phyloP scores from a whole-genome alignment of 1,284 basidiomycete species.

The Exobasidium cylindrosporum region DNA sequence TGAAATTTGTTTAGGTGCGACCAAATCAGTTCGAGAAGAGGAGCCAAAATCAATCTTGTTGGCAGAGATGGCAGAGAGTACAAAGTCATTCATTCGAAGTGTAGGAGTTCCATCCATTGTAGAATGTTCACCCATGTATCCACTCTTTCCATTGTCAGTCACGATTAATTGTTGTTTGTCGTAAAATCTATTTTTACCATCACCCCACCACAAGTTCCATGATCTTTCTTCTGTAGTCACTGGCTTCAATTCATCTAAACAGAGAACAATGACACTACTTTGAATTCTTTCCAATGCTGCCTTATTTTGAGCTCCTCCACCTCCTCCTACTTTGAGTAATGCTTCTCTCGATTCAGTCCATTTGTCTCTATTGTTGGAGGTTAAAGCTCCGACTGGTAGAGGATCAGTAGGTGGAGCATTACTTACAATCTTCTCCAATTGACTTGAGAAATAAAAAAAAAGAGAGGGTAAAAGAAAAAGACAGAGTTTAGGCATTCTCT shows the following conservation, averaged over 20 bases:
- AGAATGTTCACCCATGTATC: conserved; percentile 91
- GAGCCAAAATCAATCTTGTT: conserved; percentile 68
- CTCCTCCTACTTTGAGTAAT: conserved; percentile 64
- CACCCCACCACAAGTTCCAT: conserved; percentile 82
- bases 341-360: conserved; percentile 72
- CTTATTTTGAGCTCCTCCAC: conserved; percentile 64
- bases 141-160: conserved; percentile 81
- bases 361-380: conserved; percentile 80
- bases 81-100: conserved; percentile 89
- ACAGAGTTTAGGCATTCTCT: not conserved
- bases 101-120: conserved; percentile 97
- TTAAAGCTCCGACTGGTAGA: conserved; percentile 74
- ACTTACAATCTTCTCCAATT: conserved; percentile 73
- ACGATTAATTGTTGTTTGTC: conserved; percentile 84
- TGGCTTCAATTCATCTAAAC: conserved; percentile 76
- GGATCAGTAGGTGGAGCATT: conserved; percentile 64
- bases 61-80: conserved; percentile 73
- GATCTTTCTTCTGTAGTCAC: conserved; percentile 70
- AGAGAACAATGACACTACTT: conserved; percentile 81
- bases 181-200: conserved; percentile 89
- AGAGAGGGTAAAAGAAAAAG: too few relatives aligned
- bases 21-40: conserved; percentile 60
- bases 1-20: conserved; percentile 67
- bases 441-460: too few relatives aligned
- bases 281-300: conserved; percentile 77